Conservation (phyloP, 2,329 filamentous ascomycete genomes). For the Trichoderma cornu-damae region DNA sequence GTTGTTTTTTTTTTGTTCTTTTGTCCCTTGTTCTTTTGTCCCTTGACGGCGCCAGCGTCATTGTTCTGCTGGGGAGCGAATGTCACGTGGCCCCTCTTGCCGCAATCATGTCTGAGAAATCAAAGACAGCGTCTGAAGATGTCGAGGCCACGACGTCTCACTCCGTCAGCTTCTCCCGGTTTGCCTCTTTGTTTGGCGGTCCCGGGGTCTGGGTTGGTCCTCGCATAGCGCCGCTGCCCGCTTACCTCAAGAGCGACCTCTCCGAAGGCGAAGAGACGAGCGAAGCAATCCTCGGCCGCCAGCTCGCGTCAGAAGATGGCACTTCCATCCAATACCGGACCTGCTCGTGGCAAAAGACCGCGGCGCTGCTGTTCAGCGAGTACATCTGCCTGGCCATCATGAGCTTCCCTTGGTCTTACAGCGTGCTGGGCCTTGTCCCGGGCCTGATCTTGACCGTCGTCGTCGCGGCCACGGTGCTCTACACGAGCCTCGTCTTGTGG, state of each 20-base stretch:
- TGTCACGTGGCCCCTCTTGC: too few species aligned
- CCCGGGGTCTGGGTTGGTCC: slow-evolving; percentile 42
- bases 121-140: slow-evolving; percentile 13
- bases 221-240: slow-evolving; percentile 46
- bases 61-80: too few species aligned
- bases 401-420: slow-evolving; percentile 94
- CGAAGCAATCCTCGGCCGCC: slow-evolving; percentile 51
- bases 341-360: slow-evolving; percentile 94
- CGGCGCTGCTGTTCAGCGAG: slow-evolving; percentile 84
- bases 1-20: not conserved
- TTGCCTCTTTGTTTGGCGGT: slow-evolving; percentile 38
- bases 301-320: slow-evolving; percentile 70
- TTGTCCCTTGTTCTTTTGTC: not conserved
- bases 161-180: slow-evolving; percentile 26
- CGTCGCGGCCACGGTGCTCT: slow-evolving; percentile 72
- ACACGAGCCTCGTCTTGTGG: slow-evolving; percentile 63
- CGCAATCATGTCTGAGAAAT: slow-evolving; percentile 29
- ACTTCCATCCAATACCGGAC: slow-evolving; percentile 87
- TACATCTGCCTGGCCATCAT: slow-evolving; percentile 92
- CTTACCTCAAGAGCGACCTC: slow-evolving; percentile 30
- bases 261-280: slow-evolving; percentile 43
- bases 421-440: slow-evolving; percentile 77
- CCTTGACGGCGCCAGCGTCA: not conserved
- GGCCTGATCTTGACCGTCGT: slow-evolving; percentile 76
- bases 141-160: slow-evolving; percentile 17